These are phyloP conservation scores for Saccharomyces hybrid DNA, from an alignment of 1,139 yeast genomes.

Conservation along the genomic window DNA sequence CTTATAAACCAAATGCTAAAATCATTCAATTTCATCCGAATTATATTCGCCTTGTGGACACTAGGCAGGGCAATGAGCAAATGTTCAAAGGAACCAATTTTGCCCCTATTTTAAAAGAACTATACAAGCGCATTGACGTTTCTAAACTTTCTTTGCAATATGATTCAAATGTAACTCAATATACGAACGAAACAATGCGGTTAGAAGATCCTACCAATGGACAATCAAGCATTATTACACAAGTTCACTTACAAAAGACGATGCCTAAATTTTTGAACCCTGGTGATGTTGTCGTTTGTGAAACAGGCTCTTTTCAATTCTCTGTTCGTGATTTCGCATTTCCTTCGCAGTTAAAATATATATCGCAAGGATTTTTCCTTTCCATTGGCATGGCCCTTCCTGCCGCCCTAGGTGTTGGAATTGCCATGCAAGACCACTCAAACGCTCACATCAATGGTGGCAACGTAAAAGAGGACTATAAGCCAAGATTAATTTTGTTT, in stretches of 20 bases:
- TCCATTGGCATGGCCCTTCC: constrained; percentile 87
- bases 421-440: constrained; percentile 52
- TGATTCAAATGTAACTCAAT: constrained; percentile 5
- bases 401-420: constrained; percentile 69
- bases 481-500: constrained; percentile 50
- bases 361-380: constrained; percentile 66
- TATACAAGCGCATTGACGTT: constrained; percentile 33
- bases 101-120: constrained; percentile 38
- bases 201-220: constrained; percentile 19
- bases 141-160: constrained; percentile 25
- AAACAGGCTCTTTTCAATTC: constrained; percentile 74
- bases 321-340: constrained; percentile 56
- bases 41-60: constrained; percentile 36
- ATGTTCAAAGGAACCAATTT: constrained; percentile 37
- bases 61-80: constrained; percentile 11
- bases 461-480: constrained; percentile 33
- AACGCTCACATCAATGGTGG: constrained; percentile 12
- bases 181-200: constrained; percentile 11
- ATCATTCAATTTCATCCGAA: constrained; percentile 34
- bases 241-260: constrained; percentile 13
- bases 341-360: constrained; percentile 43
- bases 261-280: constrained; percentile 36
- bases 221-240: constrained; percentile 16
- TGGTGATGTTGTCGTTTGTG: constrained; percentile 61
- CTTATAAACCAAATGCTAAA: constrained; percentile 24